A percentile compares a stretch with the other conserved stretches of the same genome.
These are phyloP conservation scores for Oryza longistaminata DNA, from an alignment of 176 grass and related monocot species.

Conservation along the genomic window DNA sequence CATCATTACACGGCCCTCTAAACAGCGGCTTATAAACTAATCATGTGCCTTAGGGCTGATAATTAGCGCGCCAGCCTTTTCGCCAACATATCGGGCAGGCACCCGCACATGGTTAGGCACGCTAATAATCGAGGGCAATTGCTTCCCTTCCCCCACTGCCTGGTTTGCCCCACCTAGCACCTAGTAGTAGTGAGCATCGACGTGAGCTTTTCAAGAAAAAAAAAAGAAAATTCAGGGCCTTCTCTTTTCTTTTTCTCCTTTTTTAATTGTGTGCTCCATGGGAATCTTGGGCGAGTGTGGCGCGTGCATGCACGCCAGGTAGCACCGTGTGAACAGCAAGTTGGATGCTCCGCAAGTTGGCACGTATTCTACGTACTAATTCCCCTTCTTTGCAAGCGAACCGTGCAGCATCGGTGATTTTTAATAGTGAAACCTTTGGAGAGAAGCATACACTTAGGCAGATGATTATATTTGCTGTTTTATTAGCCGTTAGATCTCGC, in stretches of 20 bases:
- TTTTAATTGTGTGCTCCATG: not conserved
- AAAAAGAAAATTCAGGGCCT: not conserved
- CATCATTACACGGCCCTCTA: not conserved
- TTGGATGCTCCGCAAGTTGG: not conserved
- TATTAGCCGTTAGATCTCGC: not conserved
- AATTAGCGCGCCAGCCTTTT: conserved; percentile 15
- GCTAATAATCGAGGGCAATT: not conserved
- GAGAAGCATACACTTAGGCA: not conserved
- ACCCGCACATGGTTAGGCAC: conserved; percentile 25
- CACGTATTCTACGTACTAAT: not conserved
- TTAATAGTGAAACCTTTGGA: not conserved
- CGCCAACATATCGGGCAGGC: not conserved
- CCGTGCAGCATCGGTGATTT: not conserved
- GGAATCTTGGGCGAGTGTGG: not conserved
- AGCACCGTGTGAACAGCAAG: not conserved
- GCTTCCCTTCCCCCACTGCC: not conserved
- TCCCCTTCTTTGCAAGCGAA: not conserved
- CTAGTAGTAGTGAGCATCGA: not conserved
- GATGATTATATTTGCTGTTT: not conserved
- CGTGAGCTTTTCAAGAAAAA: not conserved
- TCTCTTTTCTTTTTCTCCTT: not conserved
- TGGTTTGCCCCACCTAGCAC: not conserved
- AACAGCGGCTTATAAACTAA: conserved; percentile 10
- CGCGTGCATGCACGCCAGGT: conserved; percentile 30
- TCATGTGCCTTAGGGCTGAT: not conserved